Base-by-base conservation (phyloP, 345 rosid species). In the Streptanthus diversifolius region DNA sequence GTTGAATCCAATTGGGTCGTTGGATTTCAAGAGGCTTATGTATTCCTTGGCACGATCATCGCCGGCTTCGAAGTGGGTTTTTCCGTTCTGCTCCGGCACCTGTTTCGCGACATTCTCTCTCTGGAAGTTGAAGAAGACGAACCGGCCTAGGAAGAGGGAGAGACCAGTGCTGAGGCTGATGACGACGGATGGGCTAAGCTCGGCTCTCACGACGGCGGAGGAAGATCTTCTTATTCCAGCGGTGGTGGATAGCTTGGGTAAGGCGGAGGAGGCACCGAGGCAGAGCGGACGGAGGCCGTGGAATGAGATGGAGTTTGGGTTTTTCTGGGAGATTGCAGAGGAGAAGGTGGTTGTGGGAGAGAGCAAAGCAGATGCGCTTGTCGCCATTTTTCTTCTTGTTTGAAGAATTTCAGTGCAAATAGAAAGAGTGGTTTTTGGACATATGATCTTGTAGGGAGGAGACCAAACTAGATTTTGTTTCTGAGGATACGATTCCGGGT, bases 121-220 rank as follows among this genome's bases (percentile, higher is more conserved):
- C 78, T 95, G 99, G 87, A 95, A 95, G 83, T 95, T 91, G 80
- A 95, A 95, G 95, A 95, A 95, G 47, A 95, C 99, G 61, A 95
- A 95, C 78, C 99, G 76, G 0, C 99, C 99, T 29, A 95, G 77
- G 83, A 91, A 95, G 33, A 95, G 90, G 19, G 99, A 95, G 17
- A 95, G 88, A 11, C 96, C 99, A 0, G 98, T 95, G 91, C 99
- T 95, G 13, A 95, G 86, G 88, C 95, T 90, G 61, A 95, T 95
- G 17, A 95, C 99, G 33, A 95, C 15, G 2, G 83, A 74, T 6
- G 99, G 55, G 84, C 49, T 88, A 0, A 95, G 90, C 82, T 91
- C 97, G 3, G 99, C 95, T 70, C 68, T 86, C 21, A 84, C 83
- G 1, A 63, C 63, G 1, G 71, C 40, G 0, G 80, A 80, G 1